A percentile compares a stretch with the other conserved stretches of the same genome.
These are phyloP conservation scores for Cystobasidiaceae sp. DNA, from an alignment of 1,284 basidiomycete genomes.

Conservation along the genomic window DNA sequence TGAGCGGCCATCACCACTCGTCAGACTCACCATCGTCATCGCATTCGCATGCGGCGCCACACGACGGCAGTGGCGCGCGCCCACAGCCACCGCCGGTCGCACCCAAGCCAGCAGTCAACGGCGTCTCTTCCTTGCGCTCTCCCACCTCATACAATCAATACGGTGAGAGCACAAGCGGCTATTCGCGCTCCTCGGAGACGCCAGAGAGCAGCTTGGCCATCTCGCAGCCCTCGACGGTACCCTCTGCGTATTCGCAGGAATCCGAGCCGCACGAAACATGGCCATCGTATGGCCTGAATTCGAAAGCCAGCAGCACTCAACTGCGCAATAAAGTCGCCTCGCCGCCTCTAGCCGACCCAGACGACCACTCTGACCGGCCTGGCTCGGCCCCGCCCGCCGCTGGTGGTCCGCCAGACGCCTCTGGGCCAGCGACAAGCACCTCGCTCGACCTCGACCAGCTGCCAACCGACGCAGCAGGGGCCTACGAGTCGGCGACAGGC, in stretches of 20 bases:
- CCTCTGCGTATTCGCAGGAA: slow-evolving; percentile 5
- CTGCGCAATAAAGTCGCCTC: background rate
- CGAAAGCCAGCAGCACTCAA: background rate
- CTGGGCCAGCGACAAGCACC: slow-evolving; percentile 5
- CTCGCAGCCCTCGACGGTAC: background rate
- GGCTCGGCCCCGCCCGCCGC: slow-evolving; percentile 2
- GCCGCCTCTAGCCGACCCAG: background rate
- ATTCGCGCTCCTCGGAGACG: too few relatives aligned
- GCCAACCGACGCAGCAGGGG: too few relatives aligned
- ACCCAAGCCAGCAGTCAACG: too few relatives aligned
- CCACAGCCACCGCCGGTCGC: slow-evolving; percentile 1
- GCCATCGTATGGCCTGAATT: background rate
- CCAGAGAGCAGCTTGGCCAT: too few relatives aligned
- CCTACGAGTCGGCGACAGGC: too few relatives aligned
- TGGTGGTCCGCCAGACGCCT: slow-evolving; percentile 6
- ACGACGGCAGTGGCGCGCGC: too few relatives aligned
- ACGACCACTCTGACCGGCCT: background rate
- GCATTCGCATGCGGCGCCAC: too few relatives aligned
- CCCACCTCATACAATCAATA: too few relatives aligned
- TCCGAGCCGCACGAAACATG: background rate
- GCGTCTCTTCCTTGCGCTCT: too few relatives aligned
- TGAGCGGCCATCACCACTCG: background rate
- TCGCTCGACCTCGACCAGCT: too few relatives aligned
- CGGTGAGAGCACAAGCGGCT: too few relatives aligned
- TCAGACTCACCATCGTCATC: background rate